A percentile compares a stretch with the other conserved stretches of the same genome.
These are phyloP conservation scores for Sugiyamaella lignohabitans DNA, from an alignment of 805 yeast genomes.

Conservation along the genomic window DNA sequence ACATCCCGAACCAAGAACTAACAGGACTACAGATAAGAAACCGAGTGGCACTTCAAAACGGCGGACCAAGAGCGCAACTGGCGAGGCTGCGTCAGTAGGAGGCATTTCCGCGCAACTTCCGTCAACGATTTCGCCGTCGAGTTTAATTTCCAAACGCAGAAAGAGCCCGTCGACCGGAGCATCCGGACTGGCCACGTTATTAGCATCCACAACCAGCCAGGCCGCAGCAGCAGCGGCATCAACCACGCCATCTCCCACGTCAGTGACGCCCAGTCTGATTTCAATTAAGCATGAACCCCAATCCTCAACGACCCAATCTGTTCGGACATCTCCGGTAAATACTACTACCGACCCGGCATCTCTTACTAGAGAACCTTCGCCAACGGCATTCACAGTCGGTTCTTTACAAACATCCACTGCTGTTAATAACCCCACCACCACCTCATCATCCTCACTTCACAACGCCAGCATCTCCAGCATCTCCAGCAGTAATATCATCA, in stretches of 20 bases:
- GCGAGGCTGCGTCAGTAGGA: background rate
- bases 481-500: too few species aligned
- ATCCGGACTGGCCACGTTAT: slow-evolving; percentile 10
- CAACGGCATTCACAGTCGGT: too few species aligned
- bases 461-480: too few species aligned
- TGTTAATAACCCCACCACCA: too few species aligned
- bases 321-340: too few species aligned
- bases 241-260: background rate
- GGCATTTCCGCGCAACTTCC: slow-evolving; percentile 12
- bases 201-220: slow-evolving; percentile 9
- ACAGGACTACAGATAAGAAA: slow-evolving; percentile 10
- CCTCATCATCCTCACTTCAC: too few species aligned
- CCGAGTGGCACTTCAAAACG: slow-evolving; percentile 6
- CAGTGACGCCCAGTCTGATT: background rate
- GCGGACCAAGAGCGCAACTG: slow-evolving; percentile 16
- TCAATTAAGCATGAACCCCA: slow-evolving; percentile 2
- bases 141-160: slow-evolving; percentile 18
- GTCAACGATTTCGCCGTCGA: slow-evolving; percentile 20
- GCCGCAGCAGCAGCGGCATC: background rate
- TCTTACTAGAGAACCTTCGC: too few species aligned
- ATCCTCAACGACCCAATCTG: background rate
- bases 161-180: slow-evolving; percentile 13
- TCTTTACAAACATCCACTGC: too few species aligned
- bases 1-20: too few species aligned
- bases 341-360: too few species aligned